Conservation (phyloP, 768 basidiomycete species). For the Russula abietina region DNA sequence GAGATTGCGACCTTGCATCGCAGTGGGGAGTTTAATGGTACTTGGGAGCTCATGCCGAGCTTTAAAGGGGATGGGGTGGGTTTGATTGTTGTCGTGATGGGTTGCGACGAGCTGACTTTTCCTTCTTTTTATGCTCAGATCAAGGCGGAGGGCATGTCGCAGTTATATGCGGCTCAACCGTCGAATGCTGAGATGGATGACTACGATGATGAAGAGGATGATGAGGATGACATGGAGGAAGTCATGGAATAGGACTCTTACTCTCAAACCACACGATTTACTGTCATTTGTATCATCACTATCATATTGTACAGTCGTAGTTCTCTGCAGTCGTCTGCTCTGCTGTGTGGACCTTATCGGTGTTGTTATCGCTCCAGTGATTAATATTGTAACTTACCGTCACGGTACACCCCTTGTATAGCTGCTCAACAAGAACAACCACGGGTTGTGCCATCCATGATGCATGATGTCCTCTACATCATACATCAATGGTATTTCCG, state of each 20-base stretch:
- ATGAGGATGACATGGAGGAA: slow-evolving; percentile 68
- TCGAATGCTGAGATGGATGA: slow-evolving; percentile 43
- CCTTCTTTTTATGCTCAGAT: slow-evolving; percentile 26
- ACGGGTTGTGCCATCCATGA: too few species aligned
- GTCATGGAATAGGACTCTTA: slow-evolving; percentile 40
- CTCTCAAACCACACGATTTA: background rate
- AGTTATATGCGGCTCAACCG: slow-evolving; percentile 25
- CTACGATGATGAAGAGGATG: slow-evolving; percentile 50
- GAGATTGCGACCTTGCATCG: slow-evolving; percentile 75
- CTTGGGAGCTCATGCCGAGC: slow-evolving; percentile 73
- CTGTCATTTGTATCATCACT: background rate
- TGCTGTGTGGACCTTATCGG: too few species aligned
- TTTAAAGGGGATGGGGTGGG: slow-evolving; percentile 60
- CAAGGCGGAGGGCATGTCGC: slow-evolving; percentile 33
- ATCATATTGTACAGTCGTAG: slow-evolving; percentile 2
- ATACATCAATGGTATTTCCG: background rate
- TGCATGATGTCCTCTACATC: too few species aligned
- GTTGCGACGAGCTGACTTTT: background rate
- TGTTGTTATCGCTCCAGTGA: too few species aligned
- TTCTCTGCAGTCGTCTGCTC: background rate
- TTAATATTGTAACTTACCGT: too few species aligned
- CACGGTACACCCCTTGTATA: too few species aligned
- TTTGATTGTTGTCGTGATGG: background rate
- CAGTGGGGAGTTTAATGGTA: slow-evolving; percentile 72
- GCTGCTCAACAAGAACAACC: too few species aligned